phyloP scores from a whole-genome alignment of 1,284 basidiomycete species.

The Cutaneotrichosporon spelunceum region DNA sequence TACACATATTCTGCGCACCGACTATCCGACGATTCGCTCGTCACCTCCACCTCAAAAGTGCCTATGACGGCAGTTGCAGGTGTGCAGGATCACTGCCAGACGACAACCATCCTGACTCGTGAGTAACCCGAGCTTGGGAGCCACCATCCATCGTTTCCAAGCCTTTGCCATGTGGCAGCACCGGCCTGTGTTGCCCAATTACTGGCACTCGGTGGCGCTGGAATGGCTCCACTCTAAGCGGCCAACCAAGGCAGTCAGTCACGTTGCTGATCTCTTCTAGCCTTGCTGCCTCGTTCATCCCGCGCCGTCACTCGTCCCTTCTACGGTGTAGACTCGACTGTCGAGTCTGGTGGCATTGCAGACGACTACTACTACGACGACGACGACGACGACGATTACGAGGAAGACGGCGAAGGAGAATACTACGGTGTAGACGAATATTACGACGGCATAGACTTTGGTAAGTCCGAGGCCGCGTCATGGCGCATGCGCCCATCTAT shows the following conservation, averaged over 20 bases:
- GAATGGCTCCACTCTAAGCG: neutral
- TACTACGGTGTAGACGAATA: constrained; percentile 13
- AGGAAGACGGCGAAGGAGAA: constrained; percentile 30
- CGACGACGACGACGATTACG: constrained; percentile 25
- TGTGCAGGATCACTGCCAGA: constrained; percentile 22
- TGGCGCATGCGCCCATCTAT: neutral
- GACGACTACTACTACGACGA: constrained; percentile 31
- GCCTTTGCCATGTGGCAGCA: neutral
- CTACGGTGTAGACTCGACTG: constrained; percentile 25
- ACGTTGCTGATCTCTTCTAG: constrained; percentile 2
- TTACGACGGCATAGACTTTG: constrained; percentile 16
- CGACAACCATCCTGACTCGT: constrained; percentile 26
- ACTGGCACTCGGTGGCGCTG: neutral
- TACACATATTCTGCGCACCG: neutral
- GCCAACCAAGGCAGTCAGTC: neutral
- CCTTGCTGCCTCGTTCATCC: constrained; percentile 12
- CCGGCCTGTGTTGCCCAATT: neutral
- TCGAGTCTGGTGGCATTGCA: constrained; percentile 23
- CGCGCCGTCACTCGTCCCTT: constrained; percentile 23
- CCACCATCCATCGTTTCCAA: neutral
- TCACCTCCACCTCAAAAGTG: constrained; percentile 16
- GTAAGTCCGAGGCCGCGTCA: constrained; percentile 9
- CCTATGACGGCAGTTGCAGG: constrained; percentile 24
- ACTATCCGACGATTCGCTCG: neutral
- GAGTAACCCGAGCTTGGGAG: constrained; percentile 13